Evolutionary conservation across 177 flowering plant species (phyloP), one percentile per base, ranked within the genome.

Genomic region (Vitis hybrid): DNA sequence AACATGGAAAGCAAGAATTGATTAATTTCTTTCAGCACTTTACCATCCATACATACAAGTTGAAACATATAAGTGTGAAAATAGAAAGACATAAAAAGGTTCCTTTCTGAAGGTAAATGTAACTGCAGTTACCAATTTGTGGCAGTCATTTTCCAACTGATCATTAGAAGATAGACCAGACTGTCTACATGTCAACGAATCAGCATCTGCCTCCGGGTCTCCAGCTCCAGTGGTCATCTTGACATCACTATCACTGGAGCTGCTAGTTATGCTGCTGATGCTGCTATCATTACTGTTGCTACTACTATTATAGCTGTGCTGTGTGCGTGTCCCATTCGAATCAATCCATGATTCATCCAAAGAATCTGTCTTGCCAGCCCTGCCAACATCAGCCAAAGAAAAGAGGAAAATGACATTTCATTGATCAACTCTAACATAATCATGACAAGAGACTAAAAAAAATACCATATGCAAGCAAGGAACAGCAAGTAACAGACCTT

Each of bases 201-300:
- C 98, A 75, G 99, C 98, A 88, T 96, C 99, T 63, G 97, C 95
- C 51, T 96, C 98, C 66, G 93, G 89, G 70, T 96, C 99, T 65
- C 92, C 88, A 69, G 76, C 58, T 73, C 82, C 83, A 22, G 76
- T 65, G 12, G 71, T 75, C 80, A 81, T 80, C 75, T 76, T 85
- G 77, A 68, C 73, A 78, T 90, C 98, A 82, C 93, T 93, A 50
- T 87, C 97, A 84, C 95, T 88, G 18, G 97, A 89, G 70, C 91
- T 86, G 79, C 87, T 81, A 80, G 89, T 90, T 76, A 85, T 71
- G 83, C 93, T 90, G 81, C 92, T 86, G 72, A 83, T 80, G 78
- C 98, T 92, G 80, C 97, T 93, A 75, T 79, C 84, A 70, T 86
- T 90, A 74, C 97, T 96, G 70, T 87, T 89, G 76, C 90, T 89